phyloP scores from a whole-genome alignment of 441 rosid species.

The Erysimum cheiri region DNA sequence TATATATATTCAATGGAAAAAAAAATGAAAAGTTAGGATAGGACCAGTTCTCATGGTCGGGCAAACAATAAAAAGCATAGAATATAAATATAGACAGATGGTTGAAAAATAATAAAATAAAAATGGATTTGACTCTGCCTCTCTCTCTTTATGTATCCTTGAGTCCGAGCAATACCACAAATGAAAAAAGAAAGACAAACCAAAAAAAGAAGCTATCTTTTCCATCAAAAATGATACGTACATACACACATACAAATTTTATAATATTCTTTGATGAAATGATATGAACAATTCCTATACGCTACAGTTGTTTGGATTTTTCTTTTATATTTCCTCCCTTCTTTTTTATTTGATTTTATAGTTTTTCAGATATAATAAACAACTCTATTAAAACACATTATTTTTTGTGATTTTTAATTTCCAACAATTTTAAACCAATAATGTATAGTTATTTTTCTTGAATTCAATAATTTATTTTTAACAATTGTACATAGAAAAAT shows the following conservation, averaged over 20 bases:
- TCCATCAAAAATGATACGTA: not conserved
- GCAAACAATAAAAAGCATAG: conserved; percentile 28
- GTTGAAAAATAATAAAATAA: not conserved
- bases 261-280: conserved; percentile 3
- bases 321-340: not conserved
- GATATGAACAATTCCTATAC: conserved; percentile 40
- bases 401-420: no score
- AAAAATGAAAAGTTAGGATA: conserved; percentile 20
- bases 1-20: conserved; percentile 15
- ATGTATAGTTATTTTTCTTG: no score
- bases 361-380: no score
- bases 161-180: conserved; percentile 23
- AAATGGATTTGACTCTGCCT: conserved; percentile 5
- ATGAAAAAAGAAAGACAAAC: not conserved
- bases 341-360: no score
- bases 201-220: not conserved
- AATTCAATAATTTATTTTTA: no score
- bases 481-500: no score
- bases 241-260: not conserved
- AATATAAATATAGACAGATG: conserved; percentile 31
- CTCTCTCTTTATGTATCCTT: conserved; percentile 28
- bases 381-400: no score
- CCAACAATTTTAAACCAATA: no score
- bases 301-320: conserved; percentile 30
- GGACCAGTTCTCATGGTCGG: conserved; percentile 37